Evolutionary conservation across 2,329 filamentous ascomycete genomes (phyloP).

Genomic region (Colletotrichum truncatum): DNA sequence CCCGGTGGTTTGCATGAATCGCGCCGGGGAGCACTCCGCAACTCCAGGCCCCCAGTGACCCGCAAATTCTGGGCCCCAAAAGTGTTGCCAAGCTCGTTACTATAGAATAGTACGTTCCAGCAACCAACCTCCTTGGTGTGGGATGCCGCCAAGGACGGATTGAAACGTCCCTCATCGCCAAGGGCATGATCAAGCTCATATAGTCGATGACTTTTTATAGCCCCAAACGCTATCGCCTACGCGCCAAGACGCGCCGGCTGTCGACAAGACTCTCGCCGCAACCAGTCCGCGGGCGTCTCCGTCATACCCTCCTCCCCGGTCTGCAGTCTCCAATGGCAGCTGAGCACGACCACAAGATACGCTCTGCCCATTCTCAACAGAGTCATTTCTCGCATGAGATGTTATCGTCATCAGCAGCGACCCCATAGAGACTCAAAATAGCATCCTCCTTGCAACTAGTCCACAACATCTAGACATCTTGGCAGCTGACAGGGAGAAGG

Average conservation of each 20-base stretch:
- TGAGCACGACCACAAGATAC: too few species aligned
- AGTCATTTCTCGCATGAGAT: too few species aligned
- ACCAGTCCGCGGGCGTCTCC: not conserved
- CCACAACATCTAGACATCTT: not conserved
- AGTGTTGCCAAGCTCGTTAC: too few species aligned
- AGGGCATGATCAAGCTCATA: conserved; percentile 28
- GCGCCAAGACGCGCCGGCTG: conserved; percentile 11
- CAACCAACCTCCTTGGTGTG: not conserved
- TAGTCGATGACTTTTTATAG: conserved; percentile 26
- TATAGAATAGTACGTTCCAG: too few species aligned
- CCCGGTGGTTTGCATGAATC: not conserved
- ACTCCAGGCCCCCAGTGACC: too few species aligned
- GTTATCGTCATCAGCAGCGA: not conserved
- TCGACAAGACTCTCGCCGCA: not conserved
- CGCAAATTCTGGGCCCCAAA: too few species aligned
- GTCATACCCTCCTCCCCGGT: not conserved
- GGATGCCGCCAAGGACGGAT: conserved; percentile 25
- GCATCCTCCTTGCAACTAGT: conserved; percentile 8
- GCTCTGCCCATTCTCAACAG: too few species aligned
- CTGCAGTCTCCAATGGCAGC: not conserved
- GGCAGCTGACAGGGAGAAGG: not conserved
- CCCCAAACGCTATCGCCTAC: conserved; percentile 19
- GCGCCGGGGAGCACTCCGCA: not conserved
- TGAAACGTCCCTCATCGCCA: conserved; percentile 26
- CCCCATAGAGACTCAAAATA: conserved; percentile 2